Evolutionary conservation across 228 moss, liverwort and hornwort genomes (phyloP).

Genomic region (Sphagnum magellanicum): DNA sequence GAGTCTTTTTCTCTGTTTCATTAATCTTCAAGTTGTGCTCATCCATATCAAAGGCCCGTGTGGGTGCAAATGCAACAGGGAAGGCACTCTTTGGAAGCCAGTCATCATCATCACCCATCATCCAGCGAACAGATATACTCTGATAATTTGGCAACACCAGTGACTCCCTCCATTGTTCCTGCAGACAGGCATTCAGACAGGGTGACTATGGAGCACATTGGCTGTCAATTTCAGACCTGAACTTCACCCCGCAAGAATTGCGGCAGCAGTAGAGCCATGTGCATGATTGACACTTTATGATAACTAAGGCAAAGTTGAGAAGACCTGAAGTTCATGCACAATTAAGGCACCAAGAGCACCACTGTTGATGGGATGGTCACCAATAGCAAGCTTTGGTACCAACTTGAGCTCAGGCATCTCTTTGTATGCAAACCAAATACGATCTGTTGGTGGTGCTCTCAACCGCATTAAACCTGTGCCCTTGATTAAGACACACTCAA

Average conservation of each 20-base stretch:
- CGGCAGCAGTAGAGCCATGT: too few species aligned
- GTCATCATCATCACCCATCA: constrained; percentile 65
- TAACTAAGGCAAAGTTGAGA: too few species aligned
- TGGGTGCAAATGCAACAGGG: constrained; percentile 60
- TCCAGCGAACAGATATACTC: constrained; percentile 72
- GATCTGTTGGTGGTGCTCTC: constrained; percentile 92
- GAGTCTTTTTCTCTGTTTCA: constrained; percentile 21
- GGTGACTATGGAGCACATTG: too few species aligned
- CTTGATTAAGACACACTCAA: constrained; percentile 70
- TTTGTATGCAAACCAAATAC: constrained; percentile 90
- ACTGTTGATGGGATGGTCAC: constrained; percentile 78
- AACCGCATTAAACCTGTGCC: constrained; percentile 72
- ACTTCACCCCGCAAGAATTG: too few species aligned
- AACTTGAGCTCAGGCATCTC: constrained; percentile 72
- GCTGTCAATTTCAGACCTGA: too few species aligned
- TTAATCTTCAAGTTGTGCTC: constrained; percentile 41
- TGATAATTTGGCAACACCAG: constrained; percentile 76
- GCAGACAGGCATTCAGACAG: constrained; percentile 4
- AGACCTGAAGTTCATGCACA: constrained; percentile 92
- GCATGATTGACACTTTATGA: too few species aligned
- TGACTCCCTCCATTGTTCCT: constrained; percentile 74
- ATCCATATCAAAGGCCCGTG: constrained; percentile 38
- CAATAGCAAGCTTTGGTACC: constrained; percentile 80
- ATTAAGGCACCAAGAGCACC: constrained; percentile 75
- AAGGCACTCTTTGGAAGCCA: constrained; percentile 61